Conservation (phyloP, 2,329 filamentous ascomycete species). For the Ascosphaera pollenicola region DNA sequence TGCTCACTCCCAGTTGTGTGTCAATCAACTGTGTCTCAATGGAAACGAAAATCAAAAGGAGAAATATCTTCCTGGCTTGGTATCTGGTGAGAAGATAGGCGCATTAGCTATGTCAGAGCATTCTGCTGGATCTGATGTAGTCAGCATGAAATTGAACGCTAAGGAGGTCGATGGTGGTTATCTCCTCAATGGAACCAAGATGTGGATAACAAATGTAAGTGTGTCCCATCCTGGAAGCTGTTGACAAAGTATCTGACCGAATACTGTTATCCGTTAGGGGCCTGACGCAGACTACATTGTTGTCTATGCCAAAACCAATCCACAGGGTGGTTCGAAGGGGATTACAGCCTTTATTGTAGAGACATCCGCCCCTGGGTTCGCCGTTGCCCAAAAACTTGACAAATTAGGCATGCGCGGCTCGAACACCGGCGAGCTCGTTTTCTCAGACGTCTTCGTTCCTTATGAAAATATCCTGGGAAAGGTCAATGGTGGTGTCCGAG, state of each 20-base stretch:
- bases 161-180: constrained; percentile 67
- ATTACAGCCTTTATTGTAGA: constrained; percentile 92
- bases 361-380: constrained; percentile 47
- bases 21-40: constrained; percentile 90
- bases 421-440: constrained; percentile 85
- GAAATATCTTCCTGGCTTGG: constrained; percentile 56
- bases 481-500: constrained; percentile 62
- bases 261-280: constrained; percentile 19
- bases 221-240: not conserved
- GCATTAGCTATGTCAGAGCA: constrained; percentile 92
- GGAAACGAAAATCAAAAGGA: constrained; percentile 58
- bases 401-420: constrained; percentile 97
- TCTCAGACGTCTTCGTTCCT: constrained; percentile 80
- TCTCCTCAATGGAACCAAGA: constrained; percentile 73
- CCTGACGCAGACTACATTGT: constrained; percentile 83
- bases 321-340: constrained; percentile 59
- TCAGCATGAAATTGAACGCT: constrained; percentile 80
- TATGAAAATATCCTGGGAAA: constrained; percentile 57
- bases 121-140: constrained; percentile 76
- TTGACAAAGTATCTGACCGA: not conserved
- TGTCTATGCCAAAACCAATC: constrained; percentile 91
- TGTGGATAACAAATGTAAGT: constrained; percentile 92
- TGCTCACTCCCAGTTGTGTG: constrained; percentile 85
- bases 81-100: constrained; percentile 61
- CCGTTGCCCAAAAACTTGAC: constrained; percentile 74